These are phyloP conservation scores for Podospora pseudopauciseta DNA, from an alignment of 495 filamentous ascomycete species.

Conservation along the genomic window DNA sequence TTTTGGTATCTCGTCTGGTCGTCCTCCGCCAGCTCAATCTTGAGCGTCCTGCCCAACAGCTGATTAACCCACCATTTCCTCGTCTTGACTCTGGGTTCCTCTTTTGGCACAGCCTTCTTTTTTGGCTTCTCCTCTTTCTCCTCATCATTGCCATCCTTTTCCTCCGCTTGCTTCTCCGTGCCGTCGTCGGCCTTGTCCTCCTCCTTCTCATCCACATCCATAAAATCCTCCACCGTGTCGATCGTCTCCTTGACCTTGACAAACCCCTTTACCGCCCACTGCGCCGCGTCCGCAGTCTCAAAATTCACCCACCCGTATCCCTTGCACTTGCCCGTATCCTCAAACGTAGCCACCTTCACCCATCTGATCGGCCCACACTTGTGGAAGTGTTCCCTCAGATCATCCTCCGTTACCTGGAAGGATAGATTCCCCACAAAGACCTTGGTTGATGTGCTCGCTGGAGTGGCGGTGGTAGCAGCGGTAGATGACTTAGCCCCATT, in stretches of 20 bases:
- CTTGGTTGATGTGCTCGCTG: constrained; percentile 58
- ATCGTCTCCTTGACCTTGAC: constrained; percentile 58
- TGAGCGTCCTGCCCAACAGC: constrained; percentile 70
- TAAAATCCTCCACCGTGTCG: constrained; percentile 54
- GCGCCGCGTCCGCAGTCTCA: constrained; percentile 67
- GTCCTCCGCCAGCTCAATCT: constrained; percentile 93
- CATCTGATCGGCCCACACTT: constrained; percentile 76
- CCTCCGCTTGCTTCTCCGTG: constrained; percentile 6
- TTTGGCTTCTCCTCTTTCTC: constrained; percentile 17
- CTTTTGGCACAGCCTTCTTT: constrained; percentile 21
- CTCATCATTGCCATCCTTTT: constrained; percentile 9
- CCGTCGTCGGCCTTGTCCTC: constrained; percentile 41
- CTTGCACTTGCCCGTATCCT: constrained; percentile 96
- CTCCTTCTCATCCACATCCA: constrained; percentile 49
- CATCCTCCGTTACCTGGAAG: constrained; percentile 80
- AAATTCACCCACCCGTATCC: constrained; percentile 95
- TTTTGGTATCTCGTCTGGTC: constrained; percentile 83
- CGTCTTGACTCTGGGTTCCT: constrained; percentile 51
- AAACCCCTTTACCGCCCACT: constrained; percentile 78
- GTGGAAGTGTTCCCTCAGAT: constrained; percentile 70
- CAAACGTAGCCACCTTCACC: constrained; percentile 87
- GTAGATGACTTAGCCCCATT: constrained; percentile 20
- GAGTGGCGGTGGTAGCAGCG: constrained; percentile 29
- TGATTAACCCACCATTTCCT: constrained; percentile 79
- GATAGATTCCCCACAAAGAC: constrained; percentile 90